Percentiles rank a stretch among this genome's conserved stretches.
phyloP scores from a whole-genome alignment of 1,284 basidiomycete genomes.

The Xerocomus nothofagi region DNA sequence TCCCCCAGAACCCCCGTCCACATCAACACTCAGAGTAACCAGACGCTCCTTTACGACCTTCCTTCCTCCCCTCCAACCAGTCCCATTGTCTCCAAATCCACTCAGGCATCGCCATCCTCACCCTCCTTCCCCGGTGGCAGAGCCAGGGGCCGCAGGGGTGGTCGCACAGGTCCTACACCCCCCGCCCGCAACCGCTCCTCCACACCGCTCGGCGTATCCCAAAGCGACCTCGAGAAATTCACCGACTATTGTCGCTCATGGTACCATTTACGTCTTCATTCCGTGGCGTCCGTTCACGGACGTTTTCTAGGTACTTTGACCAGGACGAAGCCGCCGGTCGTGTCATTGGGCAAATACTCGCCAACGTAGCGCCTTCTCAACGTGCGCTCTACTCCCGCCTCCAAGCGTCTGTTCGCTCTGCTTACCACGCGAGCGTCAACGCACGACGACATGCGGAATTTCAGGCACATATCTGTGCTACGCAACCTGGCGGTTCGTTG shows the following conservation, averaged over 20 bases:
- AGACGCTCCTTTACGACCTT: slow-evolving; percentile 70
- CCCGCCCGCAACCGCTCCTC: slow-evolving; percentile 56
- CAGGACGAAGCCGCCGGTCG: slow-evolving; percentile 74
- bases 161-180: slow-evolving; percentile 49
- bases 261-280: slow-evolving; percentile 37
- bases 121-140: slow-evolving; percentile 50
- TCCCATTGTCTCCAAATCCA: slow-evolving; percentile 38
- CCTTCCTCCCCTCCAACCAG: slow-evolving; percentile 58
- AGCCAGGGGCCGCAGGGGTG: slow-evolving; percentile 46
- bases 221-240: slow-evolving; percentile 69
- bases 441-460: slow-evolving; percentile 71
- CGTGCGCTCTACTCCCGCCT: slow-evolving; percentile 74
- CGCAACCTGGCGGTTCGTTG: slow-evolving; percentile 69
- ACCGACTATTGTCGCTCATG: slow-evolving; percentile 71
- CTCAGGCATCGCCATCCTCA: slow-evolving; percentile 52
- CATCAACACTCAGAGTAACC: slow-evolving; percentile 39
- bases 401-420: slow-evolving; percentile 73
- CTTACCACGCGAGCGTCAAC: slow-evolving; percentile 71
- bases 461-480: slow-evolving; percentile 70
- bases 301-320: slow-evolving; percentile 65
- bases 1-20: slow-evolving; percentile 46
- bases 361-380: slow-evolving; percentile 73
- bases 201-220: slow-evolving; percentile 58
- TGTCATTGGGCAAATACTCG: slow-evolving; percentile 73
- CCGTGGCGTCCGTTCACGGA: slow-evolving; percentile 4